Conservation (phyloP, 2,329 filamentous ascomycete species). For the Ramichloridium luteum region DNA sequence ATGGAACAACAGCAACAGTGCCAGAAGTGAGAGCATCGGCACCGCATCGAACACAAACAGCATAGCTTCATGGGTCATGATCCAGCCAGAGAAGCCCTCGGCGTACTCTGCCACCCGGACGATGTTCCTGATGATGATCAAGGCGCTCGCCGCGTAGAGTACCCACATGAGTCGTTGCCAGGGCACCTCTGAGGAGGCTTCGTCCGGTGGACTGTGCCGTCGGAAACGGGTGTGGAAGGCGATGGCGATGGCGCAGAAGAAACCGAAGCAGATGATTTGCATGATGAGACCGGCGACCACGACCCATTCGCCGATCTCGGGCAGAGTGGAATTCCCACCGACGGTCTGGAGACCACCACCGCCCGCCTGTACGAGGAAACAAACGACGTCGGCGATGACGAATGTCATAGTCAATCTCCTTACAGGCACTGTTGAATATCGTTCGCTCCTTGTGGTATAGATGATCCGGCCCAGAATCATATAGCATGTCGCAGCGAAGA, state of each 20-base stretch:
- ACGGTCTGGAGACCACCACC: slow-evolving; percentile 13
- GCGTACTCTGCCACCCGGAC: slow-evolving; percentile 40
- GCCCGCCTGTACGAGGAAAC: slow-evolving; percentile 34
- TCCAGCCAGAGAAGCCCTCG: slow-evolving; percentile 32
- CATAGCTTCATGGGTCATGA: slow-evolving; percentile 27
- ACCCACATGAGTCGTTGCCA: slow-evolving; percentile 30
- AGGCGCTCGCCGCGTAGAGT: slow-evolving; percentile 32
- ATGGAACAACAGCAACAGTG: too few relatives aligned
- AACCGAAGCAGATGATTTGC: slow-evolving; percentile 39
- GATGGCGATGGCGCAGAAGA: slow-evolving; percentile 31
- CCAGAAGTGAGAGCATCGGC: slow-evolving; percentile 11
- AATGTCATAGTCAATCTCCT: slow-evolving; percentile 37
- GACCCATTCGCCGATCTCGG: slow-evolving; percentile 31
- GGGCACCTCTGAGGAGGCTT: slow-evolving; percentile 1
- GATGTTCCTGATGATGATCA: slow-evolving; percentile 39
- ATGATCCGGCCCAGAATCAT: slow-evolving; percentile 38
- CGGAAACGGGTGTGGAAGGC: slow-evolving; percentile 21
- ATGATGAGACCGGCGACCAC: slow-evolving; percentile 39
- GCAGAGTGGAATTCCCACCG: neutral
- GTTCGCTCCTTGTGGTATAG: slow-evolving; percentile 29
- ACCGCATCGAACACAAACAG: slow-evolving; percentile 15
- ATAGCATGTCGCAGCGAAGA: slow-evolving; percentile 40
- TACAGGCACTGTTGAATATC: slow-evolving; percentile 31
- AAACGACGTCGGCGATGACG: slow-evolving; percentile 37
- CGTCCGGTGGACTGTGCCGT: neutral